phyloP scores from a whole-genome alignment of 2,329 filamentous ascomycete genomes.

The Xylaria sp. region DNA sequence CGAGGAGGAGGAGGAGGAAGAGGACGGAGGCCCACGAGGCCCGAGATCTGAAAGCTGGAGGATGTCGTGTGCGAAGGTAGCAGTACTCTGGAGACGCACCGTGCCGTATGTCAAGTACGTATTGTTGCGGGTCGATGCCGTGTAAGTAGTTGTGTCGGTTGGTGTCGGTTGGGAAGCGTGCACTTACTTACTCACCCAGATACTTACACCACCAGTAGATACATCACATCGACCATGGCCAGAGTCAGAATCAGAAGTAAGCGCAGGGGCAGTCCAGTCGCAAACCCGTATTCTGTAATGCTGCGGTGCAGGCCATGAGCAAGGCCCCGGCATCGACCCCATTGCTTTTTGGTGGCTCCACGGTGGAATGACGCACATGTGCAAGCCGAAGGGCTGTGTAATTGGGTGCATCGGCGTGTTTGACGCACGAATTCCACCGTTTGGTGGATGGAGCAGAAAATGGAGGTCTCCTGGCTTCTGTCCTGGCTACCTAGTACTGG shows the following conservation, averaged over 20 bases:
- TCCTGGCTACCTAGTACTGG: too few relatives aligned
- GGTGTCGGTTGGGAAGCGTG: neutral
- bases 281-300: neutral
- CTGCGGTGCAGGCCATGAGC: neutral
- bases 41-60: neutral
- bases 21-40: neutral
- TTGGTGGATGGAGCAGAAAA: too few relatives aligned
- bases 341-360: too few relatives aligned
- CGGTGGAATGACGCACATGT: conserved; percentile 11
- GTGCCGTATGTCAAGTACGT: neutral
- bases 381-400: neutral
- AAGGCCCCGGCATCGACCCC: neutral
- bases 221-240: too few relatives aligned
- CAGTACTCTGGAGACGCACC: neutral
- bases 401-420: neutral
- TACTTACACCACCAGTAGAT: too few relatives aligned
- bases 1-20: neutral
- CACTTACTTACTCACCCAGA: too few relatives aligned
- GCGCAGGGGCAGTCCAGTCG: neutral
- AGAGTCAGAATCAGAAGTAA: too few relatives aligned
- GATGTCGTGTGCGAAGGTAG: neutral
- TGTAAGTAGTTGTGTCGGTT: neutral
- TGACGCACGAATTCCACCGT: neutral
- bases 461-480: too few relatives aligned
- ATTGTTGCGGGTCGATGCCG: neutral